Conservation (phyloP, 1,139 yeast species). For the Candida sojae region DNA sequence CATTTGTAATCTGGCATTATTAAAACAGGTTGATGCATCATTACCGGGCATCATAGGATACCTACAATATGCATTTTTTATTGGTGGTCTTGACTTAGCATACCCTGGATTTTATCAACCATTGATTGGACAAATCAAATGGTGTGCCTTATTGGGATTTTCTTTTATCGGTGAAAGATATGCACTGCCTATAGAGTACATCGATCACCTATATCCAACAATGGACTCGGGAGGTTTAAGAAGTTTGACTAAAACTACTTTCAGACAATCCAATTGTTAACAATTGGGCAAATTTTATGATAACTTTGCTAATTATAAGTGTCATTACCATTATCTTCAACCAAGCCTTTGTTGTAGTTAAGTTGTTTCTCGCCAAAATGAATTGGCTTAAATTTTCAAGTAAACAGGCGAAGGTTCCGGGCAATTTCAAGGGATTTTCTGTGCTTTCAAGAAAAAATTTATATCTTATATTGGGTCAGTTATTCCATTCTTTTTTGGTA, state of each 20-base stretch:
- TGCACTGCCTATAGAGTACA: not conserved
- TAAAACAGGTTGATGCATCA: conserved; percentile 60
- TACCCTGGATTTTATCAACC: conserved; percentile 73
- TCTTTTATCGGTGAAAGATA: conserved; percentile 15
- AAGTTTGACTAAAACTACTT: conserved; percentile 29
- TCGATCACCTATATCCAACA: conserved; percentile 39
- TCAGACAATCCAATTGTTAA: conserved; percentile 24
- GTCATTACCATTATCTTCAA: conserved; percentile 22
- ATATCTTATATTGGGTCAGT: conserved; percentile 33
- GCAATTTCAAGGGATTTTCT: conserved; percentile 8
- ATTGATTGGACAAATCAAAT: conserved; percentile 37
- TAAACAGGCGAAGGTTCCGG: conserved; percentile 1
- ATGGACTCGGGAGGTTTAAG: conserved; percentile 34
- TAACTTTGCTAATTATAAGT: conserved; percentile 33
- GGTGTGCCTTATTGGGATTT: conserved; percentile 42
- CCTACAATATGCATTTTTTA: conserved; percentile 59
- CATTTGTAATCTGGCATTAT: conserved; percentile 58
- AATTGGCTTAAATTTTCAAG: conserved; percentile 12
- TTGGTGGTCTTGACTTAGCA: conserved; percentile 54
- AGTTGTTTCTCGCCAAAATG: conserved; percentile 16
- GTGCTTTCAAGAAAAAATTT: conserved; percentile 21
- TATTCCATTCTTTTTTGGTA: conserved; percentile 32
- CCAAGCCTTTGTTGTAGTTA: conserved; percentile 23
- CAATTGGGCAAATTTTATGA: conserved; percentile 49
- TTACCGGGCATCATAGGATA: conserved; percentile 50